These are phyloP conservation scores for Thielaviopsis punctulata DNA, from an alignment of 2,329 filamentous ascomycete species.

Conservation along the genomic window DNA sequence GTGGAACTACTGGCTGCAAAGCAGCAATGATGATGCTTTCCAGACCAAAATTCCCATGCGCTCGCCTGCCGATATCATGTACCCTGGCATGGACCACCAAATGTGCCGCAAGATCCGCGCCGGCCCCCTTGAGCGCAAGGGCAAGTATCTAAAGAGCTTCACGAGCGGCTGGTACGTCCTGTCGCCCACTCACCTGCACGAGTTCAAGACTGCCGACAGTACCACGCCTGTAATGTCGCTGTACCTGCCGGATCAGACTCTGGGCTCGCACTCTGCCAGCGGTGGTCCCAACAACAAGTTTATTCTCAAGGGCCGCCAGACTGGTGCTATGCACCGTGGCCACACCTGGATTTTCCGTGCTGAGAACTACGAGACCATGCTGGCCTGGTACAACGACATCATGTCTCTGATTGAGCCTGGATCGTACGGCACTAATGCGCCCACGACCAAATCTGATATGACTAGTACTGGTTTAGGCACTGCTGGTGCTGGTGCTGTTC, in stretches of 20 bases:
- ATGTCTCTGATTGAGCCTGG: conserved; percentile 57
- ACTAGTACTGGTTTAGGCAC: not conserved
- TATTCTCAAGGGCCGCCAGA: conserved; percentile 89
- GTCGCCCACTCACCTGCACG: conserved; percentile 90
- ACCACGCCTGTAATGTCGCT: conserved; percentile 92
- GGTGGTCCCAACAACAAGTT: conserved; percentile 90
- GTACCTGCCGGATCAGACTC: conserved; percentile 83
- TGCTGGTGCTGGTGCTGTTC: not conserved
- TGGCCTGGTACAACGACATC: conserved; percentile 91
- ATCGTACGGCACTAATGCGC: conserved; percentile 7
- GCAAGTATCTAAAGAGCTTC: conserved; percentile 96
- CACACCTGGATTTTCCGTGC: conserved; percentile 58
- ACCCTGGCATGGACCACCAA: conserved; percentile 77
- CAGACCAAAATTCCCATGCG: conserved; percentile 68
- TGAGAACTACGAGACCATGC: conserved; percentile 78
- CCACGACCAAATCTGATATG: not conserved
- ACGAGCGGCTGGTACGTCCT: conserved; percentile 94
- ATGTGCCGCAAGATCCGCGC: conserved; percentile 70
- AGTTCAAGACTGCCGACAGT: conserved; percentile 94
- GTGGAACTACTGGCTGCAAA: conserved; percentile 58
- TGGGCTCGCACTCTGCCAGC: conserved; percentile 74
- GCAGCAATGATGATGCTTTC: conserved; percentile 71
- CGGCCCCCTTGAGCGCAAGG: conserved; percentile 89
- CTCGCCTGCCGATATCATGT: conserved; percentile 65
- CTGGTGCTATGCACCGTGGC: conserved; percentile 74